phyloP scores from a whole-genome alignment of 169 alveolate genomes.

The Plasmodium sp. region DNA sequence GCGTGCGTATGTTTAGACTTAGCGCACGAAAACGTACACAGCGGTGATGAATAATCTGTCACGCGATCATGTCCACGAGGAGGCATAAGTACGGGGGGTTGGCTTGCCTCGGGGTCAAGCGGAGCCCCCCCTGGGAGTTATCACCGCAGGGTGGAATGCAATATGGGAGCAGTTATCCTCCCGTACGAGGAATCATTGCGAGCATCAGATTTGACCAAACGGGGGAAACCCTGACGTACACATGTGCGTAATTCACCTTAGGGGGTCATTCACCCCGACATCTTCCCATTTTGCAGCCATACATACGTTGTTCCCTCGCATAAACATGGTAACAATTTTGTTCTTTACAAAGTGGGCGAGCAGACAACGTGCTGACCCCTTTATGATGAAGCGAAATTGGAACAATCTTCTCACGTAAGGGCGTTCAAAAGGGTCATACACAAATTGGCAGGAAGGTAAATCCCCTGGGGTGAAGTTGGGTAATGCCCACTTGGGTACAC shows the following conservation, averaged over 20 bases:
- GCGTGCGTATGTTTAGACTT: constrained; percentile 63
- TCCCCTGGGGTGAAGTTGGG: not conserved
- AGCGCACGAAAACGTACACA: not conserved
- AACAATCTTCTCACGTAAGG: not conserved
- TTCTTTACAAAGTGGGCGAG: not conserved
- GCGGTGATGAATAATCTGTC: not conserved
- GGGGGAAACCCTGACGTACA: not conserved
- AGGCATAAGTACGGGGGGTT: not conserved
- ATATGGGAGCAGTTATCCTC: not conserved
- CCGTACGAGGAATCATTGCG: not conserved
- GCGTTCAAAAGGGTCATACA: not conserved
- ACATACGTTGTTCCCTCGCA: not conserved
- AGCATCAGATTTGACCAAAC: not conserved
- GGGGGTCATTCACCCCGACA: not conserved
- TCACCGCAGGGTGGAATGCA: not conserved
- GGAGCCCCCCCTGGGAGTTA: not conserved
- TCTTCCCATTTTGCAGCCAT: not conserved
- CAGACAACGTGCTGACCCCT: not conserved
- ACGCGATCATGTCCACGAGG: not conserved
- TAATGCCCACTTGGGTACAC: not conserved
- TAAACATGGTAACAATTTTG: not conserved
- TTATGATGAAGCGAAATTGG: not conserved
- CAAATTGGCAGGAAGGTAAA: not conserved
- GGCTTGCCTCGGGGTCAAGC: not conserved
- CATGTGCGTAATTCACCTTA: not conserved